A percentile compares a stretch with the other conserved stretches of the same genome.
phyloP scores from a whole-genome alignment of 192 early-diverging fungal species.

The Coemansia sp. region DNA sequence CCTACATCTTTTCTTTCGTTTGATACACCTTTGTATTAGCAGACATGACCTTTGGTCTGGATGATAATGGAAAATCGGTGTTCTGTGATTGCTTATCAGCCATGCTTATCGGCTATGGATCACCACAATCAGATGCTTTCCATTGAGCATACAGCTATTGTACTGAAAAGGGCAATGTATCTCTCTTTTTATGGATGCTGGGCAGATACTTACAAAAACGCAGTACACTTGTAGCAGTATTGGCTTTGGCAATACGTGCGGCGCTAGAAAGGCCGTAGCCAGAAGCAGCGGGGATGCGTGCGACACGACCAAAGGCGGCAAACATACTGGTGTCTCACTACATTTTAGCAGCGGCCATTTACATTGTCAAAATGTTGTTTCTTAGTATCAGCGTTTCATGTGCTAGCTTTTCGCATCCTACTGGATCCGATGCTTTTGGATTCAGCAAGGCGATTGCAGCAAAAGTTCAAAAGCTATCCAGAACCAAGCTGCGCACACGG shows the following conservation, averaged over 20 bases:
- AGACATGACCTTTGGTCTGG: not conserved
- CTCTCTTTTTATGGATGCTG: not conserved
- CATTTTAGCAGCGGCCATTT: not conserved
- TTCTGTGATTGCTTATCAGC: not conserved
- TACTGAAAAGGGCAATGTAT: not conserved
- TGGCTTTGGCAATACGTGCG: constrained; percentile 8
- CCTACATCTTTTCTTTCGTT: not conserved
- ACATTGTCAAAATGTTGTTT: too few species aligned
- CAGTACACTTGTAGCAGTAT: not conserved
- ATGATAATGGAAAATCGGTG: not conserved
- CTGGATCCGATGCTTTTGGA: not conserved
- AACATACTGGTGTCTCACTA: constrained; percentile 25
- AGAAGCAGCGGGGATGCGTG: constrained; percentile 26
- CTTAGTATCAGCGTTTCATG: not conserved
- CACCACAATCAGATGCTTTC: not conserved
- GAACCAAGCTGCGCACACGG: not conserved
- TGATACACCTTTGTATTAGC: not conserved
- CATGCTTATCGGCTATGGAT: not conserved
- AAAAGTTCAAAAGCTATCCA: not conserved
- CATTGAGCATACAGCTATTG: not conserved
- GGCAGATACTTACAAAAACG: constrained; percentile 32
- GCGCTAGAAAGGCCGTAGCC: constrained; percentile 18
- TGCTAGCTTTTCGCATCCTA: not conserved
- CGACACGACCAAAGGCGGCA: constrained; percentile 41
- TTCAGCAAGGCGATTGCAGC: not conserved